Conservation (phyloP, 2,329 filamentous ascomycete species). For the Fusarium mundagurra region DNA sequence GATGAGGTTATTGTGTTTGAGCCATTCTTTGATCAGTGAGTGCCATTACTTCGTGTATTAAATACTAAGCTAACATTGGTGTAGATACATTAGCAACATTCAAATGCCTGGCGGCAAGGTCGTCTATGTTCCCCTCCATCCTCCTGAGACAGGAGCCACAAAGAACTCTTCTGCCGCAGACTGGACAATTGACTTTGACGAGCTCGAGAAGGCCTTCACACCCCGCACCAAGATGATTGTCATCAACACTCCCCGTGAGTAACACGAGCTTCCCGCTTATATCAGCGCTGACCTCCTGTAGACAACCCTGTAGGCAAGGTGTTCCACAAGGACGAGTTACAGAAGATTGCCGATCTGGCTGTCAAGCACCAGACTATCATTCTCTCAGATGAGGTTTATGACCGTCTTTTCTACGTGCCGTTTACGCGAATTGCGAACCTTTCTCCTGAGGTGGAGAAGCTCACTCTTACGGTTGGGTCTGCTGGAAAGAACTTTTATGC, state of each 20-base stretch:
- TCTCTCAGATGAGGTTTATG: slow-evolving; percentile 92
- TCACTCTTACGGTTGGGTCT: slow-evolving; percentile 93
- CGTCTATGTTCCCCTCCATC: slow-evolving; percentile 93
- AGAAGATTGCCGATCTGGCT: slow-evolving; percentile 86
- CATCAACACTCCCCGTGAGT: slow-evolving; percentile 74
- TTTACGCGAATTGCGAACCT: slow-evolving; percentile 93
- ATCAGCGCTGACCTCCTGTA: slow-evolving; percentile 31
- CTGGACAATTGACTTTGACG: slow-evolving; percentile 87
- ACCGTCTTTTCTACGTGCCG: slow-evolving; percentile 92
- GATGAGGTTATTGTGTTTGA: slow-evolving; percentile 99
- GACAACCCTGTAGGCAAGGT: slow-evolving; percentile 99
- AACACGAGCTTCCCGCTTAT: background rate
- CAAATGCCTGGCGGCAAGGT: slow-evolving; percentile 97
- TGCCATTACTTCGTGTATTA: background rate
- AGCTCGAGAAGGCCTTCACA: slow-evolving; percentile 84
- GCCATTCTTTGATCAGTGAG: slow-evolving; percentile 94
- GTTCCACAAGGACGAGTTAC: slow-evolving; percentile 83
- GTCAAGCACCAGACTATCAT: slow-evolving; percentile 95
- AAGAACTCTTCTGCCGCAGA: slow-evolving; percentile 86
- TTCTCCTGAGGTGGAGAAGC: slow-evolving; percentile 85
- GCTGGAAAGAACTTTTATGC: slow-evolving; percentile 99
- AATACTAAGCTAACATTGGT: background rate
- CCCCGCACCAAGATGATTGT: slow-evolving; percentile 96
- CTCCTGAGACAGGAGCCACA: slow-evolving; percentile 80
- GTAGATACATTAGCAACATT: slow-evolving; percentile 87